Evolutionary conservation across 192 early-diverging fungal species (phyloP), one percentile per base, ranked within the genome.

Genomic region (Gaertneriomyces semiglobifer): DNA sequence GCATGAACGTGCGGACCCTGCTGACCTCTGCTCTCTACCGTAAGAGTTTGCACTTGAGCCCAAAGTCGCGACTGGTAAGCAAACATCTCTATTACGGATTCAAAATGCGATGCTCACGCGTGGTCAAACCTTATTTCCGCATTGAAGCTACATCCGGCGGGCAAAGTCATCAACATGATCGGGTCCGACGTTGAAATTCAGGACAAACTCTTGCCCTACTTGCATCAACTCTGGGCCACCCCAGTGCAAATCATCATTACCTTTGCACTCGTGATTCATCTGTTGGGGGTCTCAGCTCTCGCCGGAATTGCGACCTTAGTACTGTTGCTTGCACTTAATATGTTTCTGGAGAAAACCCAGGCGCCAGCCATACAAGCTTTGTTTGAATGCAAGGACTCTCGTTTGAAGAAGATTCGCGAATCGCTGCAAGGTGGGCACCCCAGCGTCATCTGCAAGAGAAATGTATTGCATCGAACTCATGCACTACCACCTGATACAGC

Each of bases 401-500:
- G 63, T 9, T n/a, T 65, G 6, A 20, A 44, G 50, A 38, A 19
- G 8, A 41, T 65, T 9, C 18, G 63, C 51, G 63, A 65, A 19
- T 7, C 14, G 7, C 33, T 65, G 3, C 20, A 53, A 41, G 61
- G 61, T 19, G 5, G n/a, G n/a, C 6, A 5, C n/a, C 4, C 6
- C 20, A 6, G 3, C 6, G n/a, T 52, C 5, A 4, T 52, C 20
- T 18, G 3, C 20, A 20, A 6, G 20, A n/a, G 6, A n/a, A 33
- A 33, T 2, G 25, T 33, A 2, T 33, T 0, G 25, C 25, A 33
- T 33, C 25, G 25, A 33, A 33, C 25, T 33, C 25, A 33, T 33
- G 25, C 25, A 33, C 2, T 33, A 33, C 25, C 25, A 60, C 43
- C 20, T 4, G 4, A 1, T 8, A 9, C 54, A 56, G 94, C 91